These are phyloP conservation scores for Zygosaccharomyces sapae DNA, from an alignment of 1,139 yeast species.

Conservation along the genomic window DNA sequence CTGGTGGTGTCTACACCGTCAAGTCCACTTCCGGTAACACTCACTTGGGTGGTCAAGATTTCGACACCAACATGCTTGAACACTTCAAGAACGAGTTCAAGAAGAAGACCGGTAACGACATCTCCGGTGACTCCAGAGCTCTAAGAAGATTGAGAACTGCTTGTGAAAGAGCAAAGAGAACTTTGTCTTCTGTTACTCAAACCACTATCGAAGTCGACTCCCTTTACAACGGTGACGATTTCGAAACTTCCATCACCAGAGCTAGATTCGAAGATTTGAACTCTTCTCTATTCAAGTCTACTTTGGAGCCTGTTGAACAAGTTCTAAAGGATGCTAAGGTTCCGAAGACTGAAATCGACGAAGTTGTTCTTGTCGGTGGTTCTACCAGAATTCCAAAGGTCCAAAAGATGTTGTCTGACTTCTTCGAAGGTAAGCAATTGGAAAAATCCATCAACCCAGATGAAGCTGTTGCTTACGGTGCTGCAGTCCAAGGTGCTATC, in stretches of 20 bases:
- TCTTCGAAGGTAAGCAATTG: slow-evolving; percentile 96
- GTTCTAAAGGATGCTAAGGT: slow-evolving; percentile 94
- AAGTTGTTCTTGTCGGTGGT: slow-evolving; percentile 99
- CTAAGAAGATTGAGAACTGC: slow-evolving; percentile 98
- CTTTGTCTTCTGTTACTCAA: slow-evolving; percentile 93
- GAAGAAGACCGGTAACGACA: slow-evolving; percentile 93
- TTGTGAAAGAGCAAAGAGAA: slow-evolving; percentile 99
- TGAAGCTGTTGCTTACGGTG: slow-evolving; percentile 97
- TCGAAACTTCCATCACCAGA: slow-evolving; percentile 95
- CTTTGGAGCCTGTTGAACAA: slow-evolving; percentile 96
- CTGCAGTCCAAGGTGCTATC: slow-evolving; percentile 98
- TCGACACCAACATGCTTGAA: slow-evolving; percentile 93
- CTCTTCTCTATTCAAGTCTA: slow-evolving; percentile 92
- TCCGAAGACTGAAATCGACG: slow-evolving; percentile 83
- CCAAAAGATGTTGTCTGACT: slow-evolving; percentile 95
- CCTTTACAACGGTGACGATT: slow-evolving; percentile 92
- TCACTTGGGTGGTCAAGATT: slow-evolving; percentile 99
- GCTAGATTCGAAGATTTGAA: slow-evolving; percentile 98
- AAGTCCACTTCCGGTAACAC: slow-evolving; percentile 99
- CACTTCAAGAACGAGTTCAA: slow-evolving; percentile 93
- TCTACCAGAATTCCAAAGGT: slow-evolving; percentile 99
- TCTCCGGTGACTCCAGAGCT: slow-evolving; percentile 91
- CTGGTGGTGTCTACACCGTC: slow-evolving; percentile 99
- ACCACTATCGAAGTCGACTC: slow-evolving; percentile 97
- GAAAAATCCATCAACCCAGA: slow-evolving; percentile 98